These are phyloP conservation scores for Eucalyptus coolabah DNA, from an alignment of 345 rosid species.

Conservation along the genomic window DNA sequence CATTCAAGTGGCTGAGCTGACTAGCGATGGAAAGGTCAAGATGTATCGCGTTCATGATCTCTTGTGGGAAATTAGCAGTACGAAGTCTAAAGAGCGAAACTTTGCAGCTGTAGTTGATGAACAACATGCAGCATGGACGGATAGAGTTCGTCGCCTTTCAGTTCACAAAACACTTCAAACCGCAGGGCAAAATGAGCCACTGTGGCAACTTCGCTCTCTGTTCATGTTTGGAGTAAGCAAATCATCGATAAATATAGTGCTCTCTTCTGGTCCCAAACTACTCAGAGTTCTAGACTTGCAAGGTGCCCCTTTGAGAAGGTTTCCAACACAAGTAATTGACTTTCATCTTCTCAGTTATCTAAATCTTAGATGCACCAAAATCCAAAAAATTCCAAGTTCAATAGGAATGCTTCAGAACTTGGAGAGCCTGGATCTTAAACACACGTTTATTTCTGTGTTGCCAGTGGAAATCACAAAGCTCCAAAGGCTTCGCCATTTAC, in stretches of 20 bases:
- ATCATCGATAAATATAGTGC: not conserved
- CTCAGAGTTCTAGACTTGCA: conserved; percentile 9
- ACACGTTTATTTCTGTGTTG: conserved; percentile 2
- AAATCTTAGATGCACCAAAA: conserved; percentile 2
- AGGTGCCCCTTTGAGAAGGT: conserved; percentile 1
- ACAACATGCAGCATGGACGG: not conserved
- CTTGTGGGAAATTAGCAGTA: not conserved
- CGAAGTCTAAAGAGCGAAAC: not conserved
- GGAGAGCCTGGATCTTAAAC: conserved; percentile 13
- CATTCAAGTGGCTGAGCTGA: not conserved
- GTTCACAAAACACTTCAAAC: not conserved
- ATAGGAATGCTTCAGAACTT: conserved; percentile 17
- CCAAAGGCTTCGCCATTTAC: conserved; percentile 8
- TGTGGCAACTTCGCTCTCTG: conserved; percentile 4
- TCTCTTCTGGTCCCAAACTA: not conserved
- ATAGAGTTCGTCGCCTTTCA: conserved; percentile 3
- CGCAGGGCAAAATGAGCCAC: not conserved
- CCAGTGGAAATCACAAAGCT: conserved; percentile 9
- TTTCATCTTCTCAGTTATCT: conserved; percentile 1
- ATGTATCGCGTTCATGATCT: not conserved
- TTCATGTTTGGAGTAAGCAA: conserved; percentile 1
- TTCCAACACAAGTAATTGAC: conserved; percentile 5
- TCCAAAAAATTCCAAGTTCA: not conserved
- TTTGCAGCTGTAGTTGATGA: not conserved
- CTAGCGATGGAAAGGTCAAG: not conserved